Evolutionary conservation across 2,329 filamentous ascomycete genomes (phyloP), one percentile per base, ranked within the genome.

Genomic region (Aureobasidium pullulans): DNA sequence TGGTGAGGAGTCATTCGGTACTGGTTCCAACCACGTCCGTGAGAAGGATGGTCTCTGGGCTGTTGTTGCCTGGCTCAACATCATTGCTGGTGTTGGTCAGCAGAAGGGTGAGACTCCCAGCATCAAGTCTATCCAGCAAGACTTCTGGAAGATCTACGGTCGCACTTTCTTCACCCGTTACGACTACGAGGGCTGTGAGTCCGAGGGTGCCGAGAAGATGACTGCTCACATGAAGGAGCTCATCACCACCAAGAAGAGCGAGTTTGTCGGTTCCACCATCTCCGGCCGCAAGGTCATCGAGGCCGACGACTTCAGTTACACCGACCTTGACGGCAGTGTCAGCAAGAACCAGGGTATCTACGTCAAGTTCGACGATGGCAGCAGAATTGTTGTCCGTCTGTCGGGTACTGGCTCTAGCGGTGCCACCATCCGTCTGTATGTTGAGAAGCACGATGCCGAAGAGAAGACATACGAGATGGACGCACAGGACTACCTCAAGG

Each of bases 1-100:
- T 72, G 94, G 94, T 61, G 94, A 99, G 77, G 94, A 99, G 82
- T 94, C 89, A 65, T 99, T 99, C 74, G 94, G 94, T 66, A 99
- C 94, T 10, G 94, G 94, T 40, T 96, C 89, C 76, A 96, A 99
- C 80, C 94, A 99, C 77, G 96, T 99, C 71, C 90, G 94, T 67
- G 94, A 99, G 80, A 99, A 99, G 84, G 94, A 99, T 71, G 94
- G 94, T 63, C 83, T 99, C 43, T 99, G 94, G 94, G 94, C 94
- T 62, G 84, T 99, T 63, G 88, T 96, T 57, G 94, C 94, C 34
- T 99, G 94, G 94, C 79, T 99, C 69, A 99, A 99, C 81, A 96
- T 99, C 75, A 95, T 99, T 69, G 94, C 94, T 62, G 93, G 90
- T 65, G 85, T 97, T 49, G 92, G 92, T 64, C 86, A 94, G 72